These are phyloP conservation scores for Vicia villosa DNA, from an alignment of 306 rosid genomes.

Conservation along the genomic window DNA sequence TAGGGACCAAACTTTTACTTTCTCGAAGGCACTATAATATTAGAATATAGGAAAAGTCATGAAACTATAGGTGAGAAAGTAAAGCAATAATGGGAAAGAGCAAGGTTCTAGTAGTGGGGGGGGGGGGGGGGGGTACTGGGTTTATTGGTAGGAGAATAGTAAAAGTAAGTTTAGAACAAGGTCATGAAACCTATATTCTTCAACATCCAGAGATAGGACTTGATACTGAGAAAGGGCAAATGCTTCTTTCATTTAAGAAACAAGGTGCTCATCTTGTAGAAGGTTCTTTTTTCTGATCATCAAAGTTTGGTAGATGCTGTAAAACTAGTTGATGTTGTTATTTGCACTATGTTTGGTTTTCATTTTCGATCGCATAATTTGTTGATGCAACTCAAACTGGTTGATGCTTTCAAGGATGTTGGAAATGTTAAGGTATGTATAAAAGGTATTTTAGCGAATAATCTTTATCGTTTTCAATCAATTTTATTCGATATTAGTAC, in stretches of 20 bases:
- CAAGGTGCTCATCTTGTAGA: conserved; percentile 68
- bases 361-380: conserved; percentile 75
- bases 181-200: conserved; percentile 70
- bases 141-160: conserved; percentile 77
- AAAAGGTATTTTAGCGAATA: neutral
- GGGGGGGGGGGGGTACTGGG: too few relatives aligned
- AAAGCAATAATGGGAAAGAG: conserved; percentile 58
- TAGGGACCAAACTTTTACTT: too few relatives aligned
- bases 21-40: too few relatives aligned
- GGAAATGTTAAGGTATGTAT: conserved; percentile 74
- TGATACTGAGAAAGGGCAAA: conserved; percentile 68
- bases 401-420: conserved; percentile 72
- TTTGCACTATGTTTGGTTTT: conserved; percentile 77
- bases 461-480: too few relatives aligned
- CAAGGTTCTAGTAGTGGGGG: conserved; percentile 88
- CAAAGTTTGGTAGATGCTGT: conserved; percentile 73
- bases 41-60: too few relatives aligned
- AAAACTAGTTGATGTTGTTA: conserved; percentile 71
- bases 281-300: conserved; percentile 68
- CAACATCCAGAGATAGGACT: conserved; percentile 71
- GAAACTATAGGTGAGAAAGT: too few relatives aligned
- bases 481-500: too few relatives aligned
- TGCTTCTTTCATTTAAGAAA: conserved; percentile 64
- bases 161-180: conserved; percentile 63
- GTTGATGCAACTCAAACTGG: conserved; percentile 78